Percentiles rank a stretch among this genome's conserved stretches.
Conservation (phyloP, 1,284 basidiomycete genomes). For the Volvariella surrecta region DNA sequence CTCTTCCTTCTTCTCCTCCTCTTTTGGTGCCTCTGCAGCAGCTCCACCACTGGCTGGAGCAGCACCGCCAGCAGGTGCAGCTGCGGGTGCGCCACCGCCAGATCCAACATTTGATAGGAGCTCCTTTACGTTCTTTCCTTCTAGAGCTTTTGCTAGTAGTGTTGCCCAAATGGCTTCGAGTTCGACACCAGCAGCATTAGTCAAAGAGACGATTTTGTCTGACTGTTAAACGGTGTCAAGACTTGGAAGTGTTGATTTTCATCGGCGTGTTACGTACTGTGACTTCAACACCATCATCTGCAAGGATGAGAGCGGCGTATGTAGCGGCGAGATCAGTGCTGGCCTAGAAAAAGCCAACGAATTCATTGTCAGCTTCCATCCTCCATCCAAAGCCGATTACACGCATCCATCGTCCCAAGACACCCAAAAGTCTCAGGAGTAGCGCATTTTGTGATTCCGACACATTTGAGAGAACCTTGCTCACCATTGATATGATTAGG, state of each 20-base stretch:
- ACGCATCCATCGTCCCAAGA: constrained; percentile 16
- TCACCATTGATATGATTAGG: too few relatives aligned
- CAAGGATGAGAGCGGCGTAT: constrained; percentile 93
- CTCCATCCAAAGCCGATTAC: constrained; percentile 14
- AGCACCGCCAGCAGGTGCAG: constrained; percentile 48
- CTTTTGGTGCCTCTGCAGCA: constrained; percentile 53
- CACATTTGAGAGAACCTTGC: too few relatives aligned
- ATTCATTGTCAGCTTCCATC: constrained; percentile 13
- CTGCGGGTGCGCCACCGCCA: constrained; percentile 74
- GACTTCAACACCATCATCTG: constrained; percentile 95
- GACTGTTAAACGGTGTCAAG: constrained; percentile 44
- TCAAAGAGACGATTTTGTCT: constrained; percentile 86
- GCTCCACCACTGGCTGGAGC: constrained; percentile 55
- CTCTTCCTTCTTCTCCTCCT: constrained; percentile 80
- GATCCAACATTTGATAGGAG: constrained; percentile 87
- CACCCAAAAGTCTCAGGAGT: constrained; percentile 8
- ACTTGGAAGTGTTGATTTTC: constrained; percentile 1
- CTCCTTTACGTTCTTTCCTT: constrained; percentile 97
- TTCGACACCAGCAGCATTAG: constrained; percentile 77
- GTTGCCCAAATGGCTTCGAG: constrained; percentile 97
- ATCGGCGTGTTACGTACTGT: constrained; percentile 58
- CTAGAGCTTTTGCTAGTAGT: constrained; percentile 94
- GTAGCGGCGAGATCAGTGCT: constrained; percentile 75
- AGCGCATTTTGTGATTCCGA: neutral
- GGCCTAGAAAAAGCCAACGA: constrained; percentile 31